Base-by-base conservation (phyloP, 345 rosid genomes). In the Aquilaria yunnanensis region DNA sequence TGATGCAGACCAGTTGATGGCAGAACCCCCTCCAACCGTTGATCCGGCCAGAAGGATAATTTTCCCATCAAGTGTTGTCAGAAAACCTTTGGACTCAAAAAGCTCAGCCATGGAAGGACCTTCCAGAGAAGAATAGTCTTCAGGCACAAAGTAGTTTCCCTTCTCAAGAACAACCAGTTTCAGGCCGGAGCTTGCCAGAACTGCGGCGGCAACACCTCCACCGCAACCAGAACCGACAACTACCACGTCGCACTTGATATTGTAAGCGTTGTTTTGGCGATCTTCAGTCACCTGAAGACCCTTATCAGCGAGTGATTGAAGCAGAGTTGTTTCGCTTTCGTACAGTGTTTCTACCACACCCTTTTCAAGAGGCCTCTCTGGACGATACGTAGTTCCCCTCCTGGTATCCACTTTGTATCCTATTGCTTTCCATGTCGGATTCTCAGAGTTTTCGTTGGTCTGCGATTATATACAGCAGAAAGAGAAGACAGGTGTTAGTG, bases 121-220 rank as follows among this genome's bases (percentile, higher is more conserved):
- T 71, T 86, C 89, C 2, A 86, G 74, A 43, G 80, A 54, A 3
- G 92, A 70, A 67, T 83, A 81, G 61, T 83, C 87, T 63, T 62
- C 65, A 0, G 89, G 56, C 0, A 62, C 81, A 49, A 80, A 86
- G 67, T 86, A 86, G 75, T 84, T 86, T 29, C 86, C 89, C 75
- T 86, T 86, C 74, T 86, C 93, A 14, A 86, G 66, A 60, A 86
- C 84, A 29, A 86, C 47, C 14, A 83, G 89, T 32, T 65, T 86
- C 30, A 62, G 81, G 16, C 93, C 92, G 2, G 85, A 78, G 46
- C 67, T 78, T 55, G 89, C 92, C 45, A 86, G 87, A 63, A 73
- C 70, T 32, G 84, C 83, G n/a, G 89, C 93, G 53, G 93, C 89
- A 62, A 84, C 87, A 7, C 84, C 93, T 64, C 89, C 89, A 9